Conservation (phyloP, 2,329 filamentous ascomycete species). For the Penicillium sp. region DNA sequence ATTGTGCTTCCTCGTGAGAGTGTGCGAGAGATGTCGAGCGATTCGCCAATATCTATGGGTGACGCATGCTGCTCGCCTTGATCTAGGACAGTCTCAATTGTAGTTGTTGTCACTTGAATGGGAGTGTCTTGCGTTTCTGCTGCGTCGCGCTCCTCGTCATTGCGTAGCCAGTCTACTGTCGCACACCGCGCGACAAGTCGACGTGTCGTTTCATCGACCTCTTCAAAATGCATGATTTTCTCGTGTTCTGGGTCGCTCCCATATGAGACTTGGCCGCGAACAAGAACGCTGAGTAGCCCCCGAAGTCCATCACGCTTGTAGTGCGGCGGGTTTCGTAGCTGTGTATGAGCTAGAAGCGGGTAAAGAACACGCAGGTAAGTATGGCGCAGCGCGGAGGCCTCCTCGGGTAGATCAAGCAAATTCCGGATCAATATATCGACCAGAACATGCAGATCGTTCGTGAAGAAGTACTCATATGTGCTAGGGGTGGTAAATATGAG, state of each 20-base stretch:
- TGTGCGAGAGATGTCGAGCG: slow-evolving; percentile 41
- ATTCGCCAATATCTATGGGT: slow-evolving; percentile 24
- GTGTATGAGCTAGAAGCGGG: slow-evolving; percentile 86
- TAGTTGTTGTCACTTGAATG: slow-evolving; percentile 12
- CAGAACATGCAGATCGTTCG: slow-evolving; percentile 90
- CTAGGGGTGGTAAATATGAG: slow-evolving; percentile 87
- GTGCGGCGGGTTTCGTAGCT: slow-evolving; percentile 79
- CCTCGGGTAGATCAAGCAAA: slow-evolving; percentile 89
- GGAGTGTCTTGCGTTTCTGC: slow-evolving; percentile 18
- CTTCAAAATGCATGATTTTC: slow-evolving; percentile 50
- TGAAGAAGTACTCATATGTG: slow-evolving; percentile 98
- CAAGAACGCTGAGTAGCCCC: slow-evolving; percentile 71
- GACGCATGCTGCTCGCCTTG: slow-evolving; percentile 16
- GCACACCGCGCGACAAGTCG: slow-evolving; percentile 49
- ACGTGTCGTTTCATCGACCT: slow-evolving; percentile 51
- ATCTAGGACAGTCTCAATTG: slow-evolving; percentile 24
- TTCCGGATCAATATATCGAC: slow-evolving; percentile 96
- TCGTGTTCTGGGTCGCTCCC: slow-evolving; percentile 46
- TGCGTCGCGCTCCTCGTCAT: slow-evolving; percentile 27
- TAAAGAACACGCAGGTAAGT: slow-evolving; percentile 93
- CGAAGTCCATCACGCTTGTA: slow-evolving; percentile 89
- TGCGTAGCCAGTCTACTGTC: slow-evolving; percentile 48
- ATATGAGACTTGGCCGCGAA: slow-evolving; percentile 68
- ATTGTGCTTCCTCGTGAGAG: slow-evolving; percentile 30
- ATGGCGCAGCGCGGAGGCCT: slow-evolving; percentile 71